Conservation (phyloP, 176 grass and related monocot species). For the Oryza glaberrima region DNA sequence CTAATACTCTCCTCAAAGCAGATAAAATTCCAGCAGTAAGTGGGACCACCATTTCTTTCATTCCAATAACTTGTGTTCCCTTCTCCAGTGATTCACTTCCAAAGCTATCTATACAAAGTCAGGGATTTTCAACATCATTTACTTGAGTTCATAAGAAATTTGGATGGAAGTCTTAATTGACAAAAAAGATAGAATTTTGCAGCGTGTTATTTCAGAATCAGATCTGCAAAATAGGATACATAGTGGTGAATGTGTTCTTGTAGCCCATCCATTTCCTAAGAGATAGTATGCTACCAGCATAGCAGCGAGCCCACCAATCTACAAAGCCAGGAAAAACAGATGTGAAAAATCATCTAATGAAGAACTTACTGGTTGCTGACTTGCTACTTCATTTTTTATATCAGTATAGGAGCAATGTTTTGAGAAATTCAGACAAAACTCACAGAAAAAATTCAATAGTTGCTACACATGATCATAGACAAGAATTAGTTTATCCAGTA, state of each 20-base stretch:
- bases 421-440: neutral
- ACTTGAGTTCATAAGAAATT: neutral
- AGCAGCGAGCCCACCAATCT: conserved; percentile 91
- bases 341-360: conserved; percentile 21
- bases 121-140: conserved; percentile 44
- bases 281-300: conserved; percentile 95
- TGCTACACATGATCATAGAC: conserved; percentile 6
- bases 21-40: conserved; percentile 91
- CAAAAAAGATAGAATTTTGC: conserved; percentile 25
- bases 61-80: conserved; percentile 56
- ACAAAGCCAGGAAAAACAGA: conserved; percentile 30
- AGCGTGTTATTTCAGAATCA: conserved; percentile 29
- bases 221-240: conserved; percentile 69
- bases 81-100: conserved; percentile 65
- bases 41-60: conserved; percentile 85
- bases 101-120: conserved; percentile 85
- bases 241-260: conserved; percentile 78
- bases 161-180: neutral
- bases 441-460: neutral
- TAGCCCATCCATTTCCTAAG: conserved; percentile 89
- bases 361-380: conserved; percentile 11
- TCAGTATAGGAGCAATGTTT: conserved; percentile 21
- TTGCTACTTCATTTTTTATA: conserved; percentile 8
- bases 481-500: conserved; percentile 8
- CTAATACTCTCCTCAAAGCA: conserved; percentile 91